Base-by-base conservation (phyloP, 225 moss, liverwort and hornwort genomes). In the Antitrichia curtipendula region DNA sequence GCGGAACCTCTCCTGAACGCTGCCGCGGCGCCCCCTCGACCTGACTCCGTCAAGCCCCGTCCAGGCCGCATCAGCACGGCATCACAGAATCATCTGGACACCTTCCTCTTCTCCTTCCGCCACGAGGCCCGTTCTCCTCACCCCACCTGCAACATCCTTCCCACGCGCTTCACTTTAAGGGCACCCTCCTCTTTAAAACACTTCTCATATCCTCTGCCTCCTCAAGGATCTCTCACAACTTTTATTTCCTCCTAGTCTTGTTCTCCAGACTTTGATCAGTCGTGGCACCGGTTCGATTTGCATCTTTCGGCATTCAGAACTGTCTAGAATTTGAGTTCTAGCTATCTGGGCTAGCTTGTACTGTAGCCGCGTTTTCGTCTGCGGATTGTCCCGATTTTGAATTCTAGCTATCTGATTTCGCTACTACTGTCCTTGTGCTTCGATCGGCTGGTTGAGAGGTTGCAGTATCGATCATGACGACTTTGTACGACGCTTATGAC, bases 401-500 rank as follows among this genome's bases (percentile, higher is more conserved):
- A 24, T 57, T 16, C 9, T 47, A 13, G 59, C 19, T 58, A 29
- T 25, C 56, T 25, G 77, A 25, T 54, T 56, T 77, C 9, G n/a
- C 52, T 8, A 75, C 2, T 22, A 22, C 34, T 52, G 75, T 54
- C 5, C 12, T 29, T 79, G 58, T 8, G 79, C 59, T 45, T 80
- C 43, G 61, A 80, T 80, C 80, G 80, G 47, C 4, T 2, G 22
- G 81, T 63, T 18, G 18, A 6, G 76, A 38, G 75, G 57, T 27
- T 78, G 60, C 27, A 11, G 32, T 53, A 32, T 65, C 34, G 75
- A 75, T 20, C 34, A 91, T 92, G 92, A 80, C 92, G 58, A 84
- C 88, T 57, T 88, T 92, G 81, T 94, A 94, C 54, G 91, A 83
- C 40, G 93, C 92, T 21, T 94, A 94, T 76, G 93, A 92, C 61